Evolutionary conservation across 2,329 filamentous ascomycete species (phyloP), one percentile per base, ranked within the genome.

Genomic region (Phialocephala sp.): DNA sequence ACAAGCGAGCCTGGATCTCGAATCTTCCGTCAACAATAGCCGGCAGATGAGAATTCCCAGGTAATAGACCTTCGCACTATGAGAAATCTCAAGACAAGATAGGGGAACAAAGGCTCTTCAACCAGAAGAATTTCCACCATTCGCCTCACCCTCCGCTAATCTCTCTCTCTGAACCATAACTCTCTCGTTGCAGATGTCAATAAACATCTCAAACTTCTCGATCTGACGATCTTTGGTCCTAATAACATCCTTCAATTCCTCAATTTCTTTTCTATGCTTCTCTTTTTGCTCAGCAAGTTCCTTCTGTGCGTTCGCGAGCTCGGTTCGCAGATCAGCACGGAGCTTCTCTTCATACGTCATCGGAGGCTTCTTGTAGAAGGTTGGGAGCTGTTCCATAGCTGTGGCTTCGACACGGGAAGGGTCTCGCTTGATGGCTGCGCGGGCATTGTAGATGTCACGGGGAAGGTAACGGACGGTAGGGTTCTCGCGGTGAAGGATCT

Each of bases 131-230:
- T 59, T 71, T 54, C 50, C 50, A 11, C 69, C 69, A 56, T 60
- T 64, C 18, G 64, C 62, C 55, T 72, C 74, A 9, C 66, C 73
- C n/a, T 76, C 76, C 15, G 65, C 72, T 50, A 89, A 78, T 67
- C 84, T 80, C 72, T 87, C 84, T 59, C 86, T 79, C 75, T 87
- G 85, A 61, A 88, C 80, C 81, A 89, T 89, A 67, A 89, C 87
- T 59, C 87, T 80, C 74, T 88, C 82, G 71, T 90, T 90, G 74
- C 87, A 89, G 62, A 90, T 88, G 75, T 90, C 87, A 72, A 90
- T 89, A 62, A 90, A 90, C 83, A 88, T 87, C 76, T 90, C 87
- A 70, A 89, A 90, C 73, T 85, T 87, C 67, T 83, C 77, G 63
- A 90, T 89, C 66, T 85, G 82, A 72, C 83, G 82, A 66, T 89